Evolutionary conservation across 2,329 filamentous ascomycete genomes (phyloP).

Genomic region (Albophoma yamanashiensis): DNA sequence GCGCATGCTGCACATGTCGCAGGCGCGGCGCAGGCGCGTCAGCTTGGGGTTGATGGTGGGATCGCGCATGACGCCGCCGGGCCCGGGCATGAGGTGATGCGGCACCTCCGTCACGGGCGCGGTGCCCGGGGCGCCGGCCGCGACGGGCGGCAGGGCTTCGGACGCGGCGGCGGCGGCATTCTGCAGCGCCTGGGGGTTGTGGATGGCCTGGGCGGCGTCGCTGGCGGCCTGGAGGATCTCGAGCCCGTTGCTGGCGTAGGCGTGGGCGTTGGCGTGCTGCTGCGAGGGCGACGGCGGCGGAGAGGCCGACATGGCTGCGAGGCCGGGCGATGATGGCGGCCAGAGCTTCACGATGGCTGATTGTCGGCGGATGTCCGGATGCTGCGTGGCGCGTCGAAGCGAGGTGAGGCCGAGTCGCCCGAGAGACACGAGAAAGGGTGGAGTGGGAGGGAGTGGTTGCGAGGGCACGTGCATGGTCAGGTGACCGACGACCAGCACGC

Average conservation of each 20-base stretch:
- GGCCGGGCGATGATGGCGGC: constrained; percentile 1
- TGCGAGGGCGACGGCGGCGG: constrained; percentile 12
- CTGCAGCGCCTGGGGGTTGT: constrained; percentile 26
- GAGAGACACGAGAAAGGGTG: neutral
- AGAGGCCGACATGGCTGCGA: constrained; percentile 13
- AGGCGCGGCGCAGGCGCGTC: constrained; percentile 46
- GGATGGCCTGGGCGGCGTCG: constrained; percentile 29
- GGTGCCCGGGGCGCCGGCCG: constrained; percentile 6
- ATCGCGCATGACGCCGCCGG: constrained; percentile 21
- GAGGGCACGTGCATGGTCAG: neutral
- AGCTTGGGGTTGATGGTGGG: constrained; percentile 37
- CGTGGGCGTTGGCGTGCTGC: constrained; percentile 23
- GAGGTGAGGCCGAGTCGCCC: constrained; percentile 24
- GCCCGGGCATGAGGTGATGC: constrained; percentile 5
- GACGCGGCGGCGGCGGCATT: constrained; percentile 25
- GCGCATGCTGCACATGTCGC: constrained; percentile 51
- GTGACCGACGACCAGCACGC: neutral
- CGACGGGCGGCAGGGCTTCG: constrained; percentile 18
- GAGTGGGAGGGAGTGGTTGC: neutral
- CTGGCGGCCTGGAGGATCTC: constrained; percentile 35
- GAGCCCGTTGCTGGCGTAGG: constrained; percentile 33
- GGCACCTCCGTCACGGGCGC: constrained; percentile 6
- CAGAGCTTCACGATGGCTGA: constrained; percentile 25
- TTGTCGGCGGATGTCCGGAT: constrained; percentile 32
- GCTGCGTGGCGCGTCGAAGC: constrained; percentile 22